Percentiles rank a stretch among this genome's conserved stretches.
These are phyloP conservation scores for Clitoria ternatea DNA, from an alignment of 306 rosid genomes.

Conservation along the genomic window DNA sequence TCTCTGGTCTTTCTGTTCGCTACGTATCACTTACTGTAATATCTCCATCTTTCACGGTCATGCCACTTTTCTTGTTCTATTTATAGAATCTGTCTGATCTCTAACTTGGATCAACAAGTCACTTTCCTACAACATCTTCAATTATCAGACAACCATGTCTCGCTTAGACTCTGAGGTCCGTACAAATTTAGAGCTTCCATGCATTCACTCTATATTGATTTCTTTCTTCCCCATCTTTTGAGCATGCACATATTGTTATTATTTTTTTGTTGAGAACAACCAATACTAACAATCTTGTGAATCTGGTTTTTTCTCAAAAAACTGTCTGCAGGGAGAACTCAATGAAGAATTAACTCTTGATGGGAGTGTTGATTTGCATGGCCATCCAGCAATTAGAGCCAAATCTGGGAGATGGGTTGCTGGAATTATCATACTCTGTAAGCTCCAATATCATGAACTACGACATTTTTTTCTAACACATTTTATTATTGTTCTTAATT, in stretches of 20 bases:
- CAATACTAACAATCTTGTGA: not conserved
- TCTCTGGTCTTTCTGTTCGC: too few relatives aligned
- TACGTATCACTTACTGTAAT: too few relatives aligned
- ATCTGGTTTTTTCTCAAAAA: not conserved
- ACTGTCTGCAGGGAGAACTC: conserved; percentile 34
- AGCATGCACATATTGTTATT: not conserved
- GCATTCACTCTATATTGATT: not conserved
- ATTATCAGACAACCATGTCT: conserved; percentile 41
- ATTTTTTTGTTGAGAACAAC: conserved; percentile 6
- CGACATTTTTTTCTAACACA: too few relatives aligned
- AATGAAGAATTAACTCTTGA: conserved; percentile 74
- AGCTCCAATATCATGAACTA: conserved; percentile 22
- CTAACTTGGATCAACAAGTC: too few relatives aligned
- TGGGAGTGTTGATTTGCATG: conserved; percentile 79
- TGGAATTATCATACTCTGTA: conserved; percentile 84
- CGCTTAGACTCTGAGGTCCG: conserved; percentile 45
- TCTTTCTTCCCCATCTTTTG: not conserved
- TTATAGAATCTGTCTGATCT: conserved; percentile 41
- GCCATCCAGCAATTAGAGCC: conserved; percentile 71
- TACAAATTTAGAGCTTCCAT: not conserved
- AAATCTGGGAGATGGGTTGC: conserved; percentile 94
- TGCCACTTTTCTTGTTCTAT: conserved; percentile 46
- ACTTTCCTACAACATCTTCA: not conserved
- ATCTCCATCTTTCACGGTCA: conserved; percentile 68
- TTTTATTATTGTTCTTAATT: not conserved